Evolutionary conservation across 2,329 filamentous ascomycete species (phyloP).

Genomic region (Ophiocordyceps polyrhachis-furcata): DNA sequence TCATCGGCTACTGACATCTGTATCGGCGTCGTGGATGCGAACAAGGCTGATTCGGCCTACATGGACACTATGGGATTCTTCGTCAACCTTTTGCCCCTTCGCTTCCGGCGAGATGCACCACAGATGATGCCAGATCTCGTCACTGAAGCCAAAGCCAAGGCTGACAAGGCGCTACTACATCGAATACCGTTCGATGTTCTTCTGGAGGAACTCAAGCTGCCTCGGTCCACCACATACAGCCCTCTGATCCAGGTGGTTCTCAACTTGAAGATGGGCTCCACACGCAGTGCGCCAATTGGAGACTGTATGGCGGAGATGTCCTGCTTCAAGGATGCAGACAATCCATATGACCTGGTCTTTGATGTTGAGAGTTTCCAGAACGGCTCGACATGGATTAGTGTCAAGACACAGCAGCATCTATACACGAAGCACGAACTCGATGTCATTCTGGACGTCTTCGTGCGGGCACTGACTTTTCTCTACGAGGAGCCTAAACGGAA

Average conservation of each 20-base stretch:
- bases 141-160: constrained; percentile 15
- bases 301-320: background rate
- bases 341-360: constrained; percentile 1
- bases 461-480: background rate
- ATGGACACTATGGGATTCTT: constrained; percentile 23
- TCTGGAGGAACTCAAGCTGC: constrained; percentile 20
- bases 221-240: constrained; percentile 16
- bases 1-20: constrained; percentile 17
- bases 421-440: background rate
- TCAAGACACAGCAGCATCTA: constrained; percentile 1
- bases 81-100: constrained; percentile 28
- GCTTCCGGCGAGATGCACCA: constrained; percentile 12
- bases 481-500: background rate
- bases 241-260: constrained; percentile 28
- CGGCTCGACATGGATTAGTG: background rate
- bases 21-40: constrained; percentile 30
- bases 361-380: constrained; percentile 1
- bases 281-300: background rate
- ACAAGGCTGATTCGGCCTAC: constrained; percentile 16
- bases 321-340: constrained; percentile 1
- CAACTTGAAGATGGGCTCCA: constrained; percentile 13
- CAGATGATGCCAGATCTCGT: constrained; percentile 7
- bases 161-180: constrained; percentile 1
- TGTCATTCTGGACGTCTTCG: background rate
- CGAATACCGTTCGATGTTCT: constrained; percentile 26